phyloP scores from a whole-genome alignment of 192 early-diverging fungal species.

The Glomus cerebriforme region DNA sequence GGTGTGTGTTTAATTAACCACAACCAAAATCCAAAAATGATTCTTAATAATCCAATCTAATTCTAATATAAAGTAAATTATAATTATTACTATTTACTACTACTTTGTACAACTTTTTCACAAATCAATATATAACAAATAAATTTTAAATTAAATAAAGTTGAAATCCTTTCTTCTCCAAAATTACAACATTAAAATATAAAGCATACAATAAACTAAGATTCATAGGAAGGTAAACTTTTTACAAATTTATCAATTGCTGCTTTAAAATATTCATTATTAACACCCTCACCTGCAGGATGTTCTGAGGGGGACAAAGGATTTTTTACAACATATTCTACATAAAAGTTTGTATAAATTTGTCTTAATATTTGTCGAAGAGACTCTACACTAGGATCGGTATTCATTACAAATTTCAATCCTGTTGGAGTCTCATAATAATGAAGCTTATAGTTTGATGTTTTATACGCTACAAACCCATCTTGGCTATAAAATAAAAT shows the following conservation, averaged over 20 bases:
- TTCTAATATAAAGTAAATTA: too few species aligned
- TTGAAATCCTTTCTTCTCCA: too few species aligned
- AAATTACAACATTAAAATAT: too few species aligned
- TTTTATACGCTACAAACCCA: constrained; percentile 74
- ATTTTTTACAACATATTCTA: constrained; percentile 98
- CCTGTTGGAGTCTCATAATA: constrained; percentile 88
- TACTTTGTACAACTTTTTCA: too few species aligned
- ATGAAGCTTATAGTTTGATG: constrained; percentile 87
- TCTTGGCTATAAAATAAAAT: constrained; percentile 52
- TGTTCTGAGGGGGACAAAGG: constrained; percentile 55
- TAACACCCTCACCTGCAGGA: constrained; percentile 31
- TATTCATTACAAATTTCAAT: constrained; percentile 85
- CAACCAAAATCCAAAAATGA: too few species aligned
- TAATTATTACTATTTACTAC: too few species aligned
- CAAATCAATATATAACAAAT: too few species aligned
- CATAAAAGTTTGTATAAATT: constrained; percentile 85
- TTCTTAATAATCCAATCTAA: too few species aligned
- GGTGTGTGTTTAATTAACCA: too few species aligned
- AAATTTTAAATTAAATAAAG: too few species aligned
- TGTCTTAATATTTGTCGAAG: constrained; percentile 73
- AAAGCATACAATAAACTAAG: too few species aligned
- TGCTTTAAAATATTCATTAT: constrained; percentile 31
- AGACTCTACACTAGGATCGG: constrained; percentile 69
- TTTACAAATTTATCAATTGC: constrained; percentile 33
- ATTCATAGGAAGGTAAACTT: constrained; percentile 14